These are phyloP conservation scores for Leccinum subgranulosum DNA, from an alignment of 768 basidiomycete genomes.

Conservation along the genomic window DNA sequence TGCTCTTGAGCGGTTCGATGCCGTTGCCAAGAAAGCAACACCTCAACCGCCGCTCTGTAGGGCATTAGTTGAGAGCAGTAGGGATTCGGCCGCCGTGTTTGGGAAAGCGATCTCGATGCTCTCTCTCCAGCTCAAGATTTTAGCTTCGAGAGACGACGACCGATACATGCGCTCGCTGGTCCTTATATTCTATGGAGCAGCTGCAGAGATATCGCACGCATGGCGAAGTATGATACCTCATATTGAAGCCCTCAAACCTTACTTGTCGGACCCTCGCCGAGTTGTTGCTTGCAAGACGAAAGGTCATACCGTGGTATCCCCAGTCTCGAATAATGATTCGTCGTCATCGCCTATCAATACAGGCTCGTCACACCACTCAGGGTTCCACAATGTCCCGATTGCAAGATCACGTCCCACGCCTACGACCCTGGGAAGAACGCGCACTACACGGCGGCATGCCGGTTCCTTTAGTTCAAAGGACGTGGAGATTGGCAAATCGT, in stretches of 20 bases:
- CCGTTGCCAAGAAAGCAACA: conserved; percentile 60
- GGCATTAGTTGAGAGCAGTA: conserved; percentile 76
- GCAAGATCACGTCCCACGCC: conserved; percentile 29
- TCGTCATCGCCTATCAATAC: conserved; percentile 29
- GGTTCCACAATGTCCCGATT: conserved; percentile 25
- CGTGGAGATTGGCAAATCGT: conserved; percentile 79
- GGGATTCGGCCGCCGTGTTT: conserved; percentile 80
- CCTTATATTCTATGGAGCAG: conserved; percentile 83
- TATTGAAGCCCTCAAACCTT: conserved; percentile 63
- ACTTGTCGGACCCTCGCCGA: conserved; percentile 47
- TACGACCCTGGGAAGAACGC: conserved; percentile 38
- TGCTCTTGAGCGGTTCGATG: conserved; percentile 89
- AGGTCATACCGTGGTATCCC: conserved; percentile 24
- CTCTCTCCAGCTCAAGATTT: conserved; percentile 73
- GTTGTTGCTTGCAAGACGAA: conserved; percentile 32
- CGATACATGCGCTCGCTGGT: conserved; percentile 85
- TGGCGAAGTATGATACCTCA: conserved; percentile 80
- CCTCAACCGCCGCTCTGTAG: conserved; percentile 76
- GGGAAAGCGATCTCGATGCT: conserved; percentile 86
- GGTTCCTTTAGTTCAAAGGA: conserved; percentile 96
- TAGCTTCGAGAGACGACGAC: conserved; percentile 73
- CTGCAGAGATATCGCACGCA: conserved; percentile 80
- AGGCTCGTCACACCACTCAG: conserved; percentile 22
- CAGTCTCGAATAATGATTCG: conserved; percentile 20
- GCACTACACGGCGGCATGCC: conserved; percentile 75